phyloP scores from a whole-genome alignment of 2,329 filamentous ascomycete genomes.

The Venturia nashicola region DNA sequence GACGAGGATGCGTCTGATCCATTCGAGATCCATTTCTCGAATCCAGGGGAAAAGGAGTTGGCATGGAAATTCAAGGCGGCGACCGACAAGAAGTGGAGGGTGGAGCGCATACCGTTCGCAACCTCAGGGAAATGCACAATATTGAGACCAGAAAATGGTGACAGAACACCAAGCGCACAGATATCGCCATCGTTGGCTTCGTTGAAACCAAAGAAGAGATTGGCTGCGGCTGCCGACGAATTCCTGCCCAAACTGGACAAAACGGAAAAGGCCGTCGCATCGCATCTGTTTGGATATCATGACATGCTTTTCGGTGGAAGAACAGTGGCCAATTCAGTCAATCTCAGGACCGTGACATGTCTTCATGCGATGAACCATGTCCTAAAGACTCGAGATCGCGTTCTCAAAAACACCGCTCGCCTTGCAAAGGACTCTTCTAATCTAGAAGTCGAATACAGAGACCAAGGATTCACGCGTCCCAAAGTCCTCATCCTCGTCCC shows the following conservation, averaged over 20 bases:
- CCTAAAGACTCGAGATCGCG: slow-evolving; percentile 80
- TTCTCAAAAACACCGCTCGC: slow-evolving; percentile 84
- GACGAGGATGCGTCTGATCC: slow-evolving; percentile 45
- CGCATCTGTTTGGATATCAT: slow-evolving; percentile 67
- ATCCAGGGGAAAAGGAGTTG: slow-evolving; percentile 50
- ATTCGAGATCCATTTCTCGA: slow-evolving; percentile 70
- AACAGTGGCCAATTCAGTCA: slow-evolving; percentile 53
- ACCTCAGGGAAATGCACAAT: slow-evolving; percentile 19
- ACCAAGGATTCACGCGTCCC: slow-evolving; percentile 90
- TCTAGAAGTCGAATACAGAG: slow-evolving; percentile 58
- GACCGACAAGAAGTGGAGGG: slow-evolving; percentile 36
- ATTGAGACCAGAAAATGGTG: slow-evolving; percentile 16
- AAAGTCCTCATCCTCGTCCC: slow-evolving; percentile 87
- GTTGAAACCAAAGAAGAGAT: slow-evolving; percentile 21
- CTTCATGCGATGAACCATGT: slow-evolving; percentile 86
- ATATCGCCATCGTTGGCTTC: not conserved
- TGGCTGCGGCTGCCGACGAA: not conserved
- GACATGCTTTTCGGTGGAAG: slow-evolving; percentile 69
- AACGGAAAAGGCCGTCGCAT: slow-evolving; percentile 29
- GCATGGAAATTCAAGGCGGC: slow-evolving; percentile 37
- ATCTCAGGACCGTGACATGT: slow-evolving; percentile 59
- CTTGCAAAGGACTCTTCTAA: slow-evolving; percentile 49
- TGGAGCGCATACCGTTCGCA: slow-evolving; percentile 22
- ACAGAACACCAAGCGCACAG: not conserved
- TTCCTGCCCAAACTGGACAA: slow-evolving; percentile 13